Evolutionary conservation across 2,329 filamentous ascomycete species (phyloP).

Genomic region (Dothiorella sarmentorum): DNA sequence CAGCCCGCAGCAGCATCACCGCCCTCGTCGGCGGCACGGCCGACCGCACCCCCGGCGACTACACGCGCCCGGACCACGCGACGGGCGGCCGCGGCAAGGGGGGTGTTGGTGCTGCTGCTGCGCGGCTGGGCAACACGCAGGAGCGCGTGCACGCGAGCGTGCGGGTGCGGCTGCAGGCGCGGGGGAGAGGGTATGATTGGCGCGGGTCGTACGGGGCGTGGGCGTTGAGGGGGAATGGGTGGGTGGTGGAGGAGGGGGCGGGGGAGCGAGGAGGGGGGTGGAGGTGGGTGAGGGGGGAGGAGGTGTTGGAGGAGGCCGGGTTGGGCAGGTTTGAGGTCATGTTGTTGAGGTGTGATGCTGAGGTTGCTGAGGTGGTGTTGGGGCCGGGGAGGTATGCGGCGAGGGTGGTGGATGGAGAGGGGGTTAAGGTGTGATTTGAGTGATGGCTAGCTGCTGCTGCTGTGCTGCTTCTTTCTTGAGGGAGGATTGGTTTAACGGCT

Average conservation of each 20-base stretch:
- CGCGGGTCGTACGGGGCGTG: constrained; percentile 11
- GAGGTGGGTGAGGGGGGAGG: not conserved
- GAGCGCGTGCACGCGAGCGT: constrained; percentile 23
- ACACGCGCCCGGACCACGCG: constrained; percentile 14
- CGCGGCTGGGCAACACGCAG: no score
- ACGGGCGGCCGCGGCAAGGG: no score
- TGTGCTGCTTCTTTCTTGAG: no score
- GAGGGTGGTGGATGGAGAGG: not conserved
- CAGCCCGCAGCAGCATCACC: constrained; percentile 9
- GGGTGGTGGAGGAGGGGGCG: not conserved
- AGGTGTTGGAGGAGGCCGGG: constrained; percentile 14
- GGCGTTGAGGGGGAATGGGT: constrained; percentile 11
- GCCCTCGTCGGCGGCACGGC: constrained; percentile 18
- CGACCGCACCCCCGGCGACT: constrained; percentile 18
- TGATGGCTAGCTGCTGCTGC: no score
- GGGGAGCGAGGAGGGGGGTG: not conserved
- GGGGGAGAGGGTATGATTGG: constrained; percentile 15
- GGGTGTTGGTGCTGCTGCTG: no score
- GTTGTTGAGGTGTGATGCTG: constrained; percentile 6
- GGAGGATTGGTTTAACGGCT: no score
- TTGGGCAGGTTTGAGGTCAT: constrained; percentile 8
- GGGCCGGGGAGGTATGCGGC: constrained; percentile 9
- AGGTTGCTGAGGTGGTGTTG: not conserved
- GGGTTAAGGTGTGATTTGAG: not conserved
- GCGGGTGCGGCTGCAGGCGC: constrained; percentile 15